phyloP scores from a whole-genome alignment of 1,284 basidiomycete species.

The Cryptococcus jaspeensis region DNA sequence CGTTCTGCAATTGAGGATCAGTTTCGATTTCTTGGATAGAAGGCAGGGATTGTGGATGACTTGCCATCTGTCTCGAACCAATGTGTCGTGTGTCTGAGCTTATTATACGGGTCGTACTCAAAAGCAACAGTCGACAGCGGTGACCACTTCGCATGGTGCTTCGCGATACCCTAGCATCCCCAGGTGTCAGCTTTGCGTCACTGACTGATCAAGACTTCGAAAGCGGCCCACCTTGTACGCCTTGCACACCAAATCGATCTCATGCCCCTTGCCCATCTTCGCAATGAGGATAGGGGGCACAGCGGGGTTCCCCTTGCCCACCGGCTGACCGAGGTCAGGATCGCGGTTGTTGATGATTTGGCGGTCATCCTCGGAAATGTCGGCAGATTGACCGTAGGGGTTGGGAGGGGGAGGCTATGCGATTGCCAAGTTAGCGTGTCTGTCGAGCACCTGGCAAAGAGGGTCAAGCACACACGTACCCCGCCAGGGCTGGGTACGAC shows the following conservation, averaged over 20 bases:
- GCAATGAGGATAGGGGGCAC: constrained; percentile 76
- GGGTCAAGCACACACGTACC: constrained; percentile 17
- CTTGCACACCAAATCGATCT: constrained; percentile 79
- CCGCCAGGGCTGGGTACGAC: constrained; percentile 38
- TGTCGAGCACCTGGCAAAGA: background rate
- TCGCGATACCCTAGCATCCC: constrained; percentile 76
- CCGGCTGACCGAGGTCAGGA: constrained; percentile 77
- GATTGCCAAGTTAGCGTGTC: background rate
- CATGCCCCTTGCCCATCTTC: constrained; percentile 92
- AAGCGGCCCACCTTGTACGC: constrained; percentile 80
- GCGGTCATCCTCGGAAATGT: constrained; percentile 40
- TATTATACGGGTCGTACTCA: constrained; percentile 98
- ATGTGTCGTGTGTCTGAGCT: constrained; percentile 89
- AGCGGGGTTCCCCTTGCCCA: constrained; percentile 73
- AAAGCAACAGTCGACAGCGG: constrained; percentile 93
- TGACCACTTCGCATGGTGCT: constrained; percentile 99
- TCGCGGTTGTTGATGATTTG: constrained; percentile 59
- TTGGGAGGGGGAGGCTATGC: constrained; percentile 25
- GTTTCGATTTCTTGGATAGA: background rate
- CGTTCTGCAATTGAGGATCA: constrained; percentile 49
- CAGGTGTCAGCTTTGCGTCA: background rate
- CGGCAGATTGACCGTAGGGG: constrained; percentile 41
- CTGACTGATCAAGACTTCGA: no score
- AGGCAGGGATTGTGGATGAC: constrained; percentile 10
- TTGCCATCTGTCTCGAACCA: constrained; percentile 82